These are phyloP conservation scores for Daldinia sp. DNA, from an alignment of 2,329 filamentous ascomycete species.

Conservation along the genomic window DNA sequence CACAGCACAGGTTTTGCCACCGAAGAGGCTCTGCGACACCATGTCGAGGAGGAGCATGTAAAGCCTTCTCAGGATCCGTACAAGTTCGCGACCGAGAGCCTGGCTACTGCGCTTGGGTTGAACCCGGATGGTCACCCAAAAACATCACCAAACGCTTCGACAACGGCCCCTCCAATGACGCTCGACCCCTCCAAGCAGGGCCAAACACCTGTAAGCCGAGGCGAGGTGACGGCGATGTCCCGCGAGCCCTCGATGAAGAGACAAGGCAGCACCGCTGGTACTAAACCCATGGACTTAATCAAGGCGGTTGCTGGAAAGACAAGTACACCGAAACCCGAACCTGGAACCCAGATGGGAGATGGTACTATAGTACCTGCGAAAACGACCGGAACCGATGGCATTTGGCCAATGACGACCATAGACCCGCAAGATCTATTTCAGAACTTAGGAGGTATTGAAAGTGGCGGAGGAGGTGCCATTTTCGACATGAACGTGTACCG, in stretches of 20 bases:
- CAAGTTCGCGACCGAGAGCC: constrained; percentile 60
- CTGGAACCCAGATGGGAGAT: constrained; percentile 39
- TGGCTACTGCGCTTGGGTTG: constrained; percentile 60
- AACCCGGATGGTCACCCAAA: constrained; percentile 58
- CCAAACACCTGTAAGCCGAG: constrained; percentile 54
- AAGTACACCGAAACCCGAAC: constrained; percentile 38
- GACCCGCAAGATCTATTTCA: constrained; percentile 62
- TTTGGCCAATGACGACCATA: constrained; percentile 55
- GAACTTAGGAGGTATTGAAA: constrained; percentile 52
- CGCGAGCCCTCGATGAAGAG: constrained; percentile 61
- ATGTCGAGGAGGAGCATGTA: constrained; percentile 67
- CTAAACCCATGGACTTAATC: constrained; percentile 49
- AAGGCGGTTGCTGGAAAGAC: constrained; percentile 39
- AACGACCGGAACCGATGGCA: constrained; percentile 30
- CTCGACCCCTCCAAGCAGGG: constrained; percentile 57
- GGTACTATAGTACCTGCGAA: constrained; percentile 28
- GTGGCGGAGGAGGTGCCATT: constrained; percentile 56
- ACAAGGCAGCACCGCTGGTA: constrained; percentile 55
- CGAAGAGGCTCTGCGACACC: constrained; percentile 61
- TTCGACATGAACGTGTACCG: constrained; percentile 63
- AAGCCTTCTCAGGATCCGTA: constrained; percentile 63
- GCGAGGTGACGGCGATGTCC: constrained; percentile 59
- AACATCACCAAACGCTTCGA: constrained; percentile 48
- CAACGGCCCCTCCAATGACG: constrained; percentile 51
- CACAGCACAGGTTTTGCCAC: constrained; percentile 59